A percentile compares a stretch with the other conserved stretches of the same genome.
Conservation (phyloP, 2,329 filamentous ascomycete species). For the Microdochium nivale region DNA sequence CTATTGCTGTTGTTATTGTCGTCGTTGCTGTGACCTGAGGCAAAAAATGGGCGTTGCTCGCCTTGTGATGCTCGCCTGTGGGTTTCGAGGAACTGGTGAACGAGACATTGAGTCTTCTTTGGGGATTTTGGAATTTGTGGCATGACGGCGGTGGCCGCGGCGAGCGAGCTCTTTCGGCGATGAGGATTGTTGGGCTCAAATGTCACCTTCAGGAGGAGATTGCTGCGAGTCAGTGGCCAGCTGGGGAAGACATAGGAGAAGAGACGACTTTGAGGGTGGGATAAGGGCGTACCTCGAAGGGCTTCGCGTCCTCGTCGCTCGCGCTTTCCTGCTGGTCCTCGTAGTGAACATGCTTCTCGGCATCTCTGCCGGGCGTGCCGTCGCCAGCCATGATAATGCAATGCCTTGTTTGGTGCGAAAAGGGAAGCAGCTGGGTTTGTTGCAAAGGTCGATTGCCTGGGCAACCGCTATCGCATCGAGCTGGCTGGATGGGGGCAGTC, state of each 20-base stretch:
- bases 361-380: not conserved
- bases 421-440: too few relatives aligned
- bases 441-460: too few relatives aligned
- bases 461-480: too few relatives aligned
- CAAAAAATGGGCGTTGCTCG: not conserved
- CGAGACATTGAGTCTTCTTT: constrained; percentile 49
- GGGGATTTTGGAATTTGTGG: constrained; percentile 24
- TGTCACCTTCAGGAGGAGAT: constrained; percentile 38
- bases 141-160: constrained; percentile 35
- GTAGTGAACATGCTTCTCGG: constrained; percentile 18
- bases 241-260: not conserved
- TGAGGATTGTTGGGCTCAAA: constrained; percentile 54
- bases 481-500: too few relatives aligned
- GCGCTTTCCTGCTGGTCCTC: constrained; percentile 32
- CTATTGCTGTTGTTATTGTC: too few relatives aligned
- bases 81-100: constrained; percentile 55
- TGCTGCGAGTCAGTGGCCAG: not conserved
- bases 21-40: not conserved
- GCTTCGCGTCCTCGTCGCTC: constrained; percentile 41
- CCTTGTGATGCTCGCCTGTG: constrained; percentile 28
- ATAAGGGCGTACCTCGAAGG: constrained; percentile 40
- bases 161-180: constrained; percentile 58
- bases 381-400: not conserved
- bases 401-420: too few relatives aligned
- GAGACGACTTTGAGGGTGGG: not conserved